Conservation (phyloP, 1,139 yeast genomes). For the Blastobotrys illinoisensis region DNA sequence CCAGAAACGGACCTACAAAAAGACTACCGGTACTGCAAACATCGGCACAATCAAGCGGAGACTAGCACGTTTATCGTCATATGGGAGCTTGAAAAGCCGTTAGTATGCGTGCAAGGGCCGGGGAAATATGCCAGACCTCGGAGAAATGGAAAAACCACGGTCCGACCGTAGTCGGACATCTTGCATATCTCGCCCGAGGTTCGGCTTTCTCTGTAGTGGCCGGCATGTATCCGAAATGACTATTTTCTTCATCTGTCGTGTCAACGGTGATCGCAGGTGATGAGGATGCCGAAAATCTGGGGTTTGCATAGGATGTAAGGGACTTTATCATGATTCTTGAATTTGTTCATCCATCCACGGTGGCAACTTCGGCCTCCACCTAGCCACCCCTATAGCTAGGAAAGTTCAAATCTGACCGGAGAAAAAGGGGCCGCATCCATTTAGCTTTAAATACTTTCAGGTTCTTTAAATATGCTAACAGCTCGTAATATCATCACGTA, state of each 20-base stretch:
- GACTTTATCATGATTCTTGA: not conserved
- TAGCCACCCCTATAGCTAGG: not conserved
- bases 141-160: not conserved
- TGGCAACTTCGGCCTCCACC: not conserved
- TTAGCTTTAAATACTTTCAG: not conserved
- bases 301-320: not conserved
- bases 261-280: not conserved
- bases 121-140: not conserved
- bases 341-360: not conserved
- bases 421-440: not conserved
- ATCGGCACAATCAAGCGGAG: not conserved
- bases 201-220: not conserved
- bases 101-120: not conserved
- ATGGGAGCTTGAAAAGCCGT: not conserved
- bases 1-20: too few species aligned
- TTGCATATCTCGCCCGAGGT: not conserved
- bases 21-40: not conserved
- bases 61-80: not conserved
- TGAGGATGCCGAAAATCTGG: not conserved
- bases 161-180: not conserved
- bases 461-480: not conserved
- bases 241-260: not conserved
- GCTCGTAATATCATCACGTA: not conserved
- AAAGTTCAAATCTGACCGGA: not conserved
- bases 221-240: not conserved